Conservation (phyloP, 1,284 basidiomycete genomes). For the Veloboletus limbatus region DNA sequence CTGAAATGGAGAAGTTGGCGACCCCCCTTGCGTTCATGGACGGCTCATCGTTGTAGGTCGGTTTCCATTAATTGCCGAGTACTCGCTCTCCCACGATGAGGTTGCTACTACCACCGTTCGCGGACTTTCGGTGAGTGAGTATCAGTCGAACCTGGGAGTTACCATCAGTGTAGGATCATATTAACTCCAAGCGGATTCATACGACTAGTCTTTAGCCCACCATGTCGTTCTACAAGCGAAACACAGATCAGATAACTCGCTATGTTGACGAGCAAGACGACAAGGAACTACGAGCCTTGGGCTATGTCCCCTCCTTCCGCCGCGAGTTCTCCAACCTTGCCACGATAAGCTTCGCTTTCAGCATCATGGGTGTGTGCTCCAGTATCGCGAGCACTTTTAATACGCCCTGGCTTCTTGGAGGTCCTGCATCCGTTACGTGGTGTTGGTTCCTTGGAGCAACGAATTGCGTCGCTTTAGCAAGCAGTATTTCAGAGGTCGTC, state of each 20-base stretch:
- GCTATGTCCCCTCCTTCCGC: slow-evolving; percentile 76
- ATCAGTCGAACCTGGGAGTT: too few relatives aligned
- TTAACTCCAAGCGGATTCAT: background rate
- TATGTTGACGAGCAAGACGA: slow-evolving; percentile 44
- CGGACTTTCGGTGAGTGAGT: too few relatives aligned
- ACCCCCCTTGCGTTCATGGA: too few relatives aligned
- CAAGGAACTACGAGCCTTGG: slow-evolving; percentile 61
- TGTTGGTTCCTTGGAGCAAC: slow-evolving; percentile 77
- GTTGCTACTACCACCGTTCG: too few relatives aligned
- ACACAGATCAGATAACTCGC: background rate
- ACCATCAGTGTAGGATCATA: too few relatives aligned
- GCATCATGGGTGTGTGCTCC: slow-evolving; percentile 63
- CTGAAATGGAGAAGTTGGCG: too few relatives aligned
- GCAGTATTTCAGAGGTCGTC: slow-evolving; percentile 77
- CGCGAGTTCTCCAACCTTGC: slow-evolving; percentile 80
- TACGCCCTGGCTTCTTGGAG: slow-evolving; percentile 72
- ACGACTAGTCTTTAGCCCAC: background rate
- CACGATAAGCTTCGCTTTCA: slow-evolving; percentile 42
- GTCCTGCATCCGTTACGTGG: slow-evolving; percentile 80
- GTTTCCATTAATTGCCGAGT: too few relatives aligned
- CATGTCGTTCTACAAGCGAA: slow-evolving; percentile 8
- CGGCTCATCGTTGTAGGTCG: too few relatives aligned
- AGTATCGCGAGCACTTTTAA: slow-evolving; percentile 82
- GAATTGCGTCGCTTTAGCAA: slow-evolving; percentile 75
- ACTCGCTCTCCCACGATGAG: too few relatives aligned